Conservation (phyloP, 2,329 filamentous ascomycete species). For the Tolypocladium endophyticum region DNA sequence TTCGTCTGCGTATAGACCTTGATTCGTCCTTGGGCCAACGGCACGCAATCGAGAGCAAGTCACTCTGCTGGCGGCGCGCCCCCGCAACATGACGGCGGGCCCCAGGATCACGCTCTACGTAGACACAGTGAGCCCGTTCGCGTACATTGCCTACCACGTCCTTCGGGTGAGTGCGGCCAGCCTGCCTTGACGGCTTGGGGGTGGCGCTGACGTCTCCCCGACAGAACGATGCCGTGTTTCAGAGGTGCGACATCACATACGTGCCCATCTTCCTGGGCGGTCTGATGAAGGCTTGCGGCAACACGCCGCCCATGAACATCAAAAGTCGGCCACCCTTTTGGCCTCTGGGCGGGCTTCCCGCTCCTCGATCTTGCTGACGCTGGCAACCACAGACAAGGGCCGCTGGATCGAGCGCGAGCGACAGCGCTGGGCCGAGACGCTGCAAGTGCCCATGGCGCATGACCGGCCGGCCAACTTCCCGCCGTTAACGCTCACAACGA, state of each 20-base stretch:
- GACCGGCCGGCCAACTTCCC: slow-evolving; percentile 23
- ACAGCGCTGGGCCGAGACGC: slow-evolving; percentile 21
- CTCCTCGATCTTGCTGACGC: background rate
- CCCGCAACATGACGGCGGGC: background rate
- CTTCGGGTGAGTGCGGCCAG: slow-evolving; percentile 19
- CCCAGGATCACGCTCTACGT: slow-evolving; percentile 26
- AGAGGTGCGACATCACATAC: slow-evolving; percentile 18
- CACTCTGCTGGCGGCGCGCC: background rate
- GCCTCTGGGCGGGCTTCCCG: too few relatives aligned
- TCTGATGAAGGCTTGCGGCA: slow-evolving; percentile 25
- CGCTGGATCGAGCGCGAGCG: slow-evolving; percentile 21
- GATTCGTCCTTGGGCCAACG: background rate
- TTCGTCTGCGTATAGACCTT: background rate
- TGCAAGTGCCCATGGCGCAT: slow-evolving; percentile 22
- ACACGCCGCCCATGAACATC: slow-evolving; percentile 23
- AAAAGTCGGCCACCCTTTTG: slow-evolving; percentile 15
- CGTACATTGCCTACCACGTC: slow-evolving; percentile 26
- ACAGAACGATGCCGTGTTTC: slow-evolving; percentile 20
- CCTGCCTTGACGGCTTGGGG: background rate
- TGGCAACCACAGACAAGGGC: slow-evolving; percentile 21
- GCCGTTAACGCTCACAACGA: slow-evolving; percentile 20
- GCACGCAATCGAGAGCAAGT: background rate
- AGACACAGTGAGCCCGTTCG: slow-evolving; percentile 29
- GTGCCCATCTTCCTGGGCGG: slow-evolving; percentile 27
- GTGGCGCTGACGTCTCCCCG: background rate